Conservation (phyloP, 1,139 yeast species). For the Candida neerlandica region DNA sequence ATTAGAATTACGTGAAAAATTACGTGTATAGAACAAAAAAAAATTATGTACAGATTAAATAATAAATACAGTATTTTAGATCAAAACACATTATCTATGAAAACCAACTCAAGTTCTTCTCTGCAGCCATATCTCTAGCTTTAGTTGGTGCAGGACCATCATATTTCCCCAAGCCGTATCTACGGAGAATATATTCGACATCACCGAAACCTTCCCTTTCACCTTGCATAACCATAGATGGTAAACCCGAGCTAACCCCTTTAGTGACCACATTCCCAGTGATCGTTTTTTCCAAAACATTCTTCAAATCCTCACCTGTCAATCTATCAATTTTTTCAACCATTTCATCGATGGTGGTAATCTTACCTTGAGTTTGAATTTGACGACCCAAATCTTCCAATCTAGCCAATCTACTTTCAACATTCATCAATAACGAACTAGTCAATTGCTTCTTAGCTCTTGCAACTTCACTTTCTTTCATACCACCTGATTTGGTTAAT, state of each 20-base stretch:
- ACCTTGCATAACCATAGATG: constrained; percentile 90
- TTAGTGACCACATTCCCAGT: constrained; percentile 60
- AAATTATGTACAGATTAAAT: constrained; percentile 1
- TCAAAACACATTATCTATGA: not conserved
- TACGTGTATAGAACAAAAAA: constrained; percentile 17
- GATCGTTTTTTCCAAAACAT: constrained; percentile 75
- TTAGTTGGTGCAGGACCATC: constrained; percentile 25
- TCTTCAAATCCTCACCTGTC: constrained; percentile 64
- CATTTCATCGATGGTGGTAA: constrained; percentile 85
- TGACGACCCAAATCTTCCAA: constrained; percentile 96
- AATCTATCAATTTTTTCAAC: constrained; percentile 71
- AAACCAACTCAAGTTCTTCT: constrained; percentile 3
- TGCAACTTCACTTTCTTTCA: constrained; percentile 70
- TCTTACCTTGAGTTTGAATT: constrained; percentile 78
- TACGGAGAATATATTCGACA: constrained; percentile 62
- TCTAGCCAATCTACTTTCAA: constrained; percentile 88
- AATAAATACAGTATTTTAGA: not conserved
- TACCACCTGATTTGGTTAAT: constrained; percentile 57
- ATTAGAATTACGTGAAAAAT: constrained; percentile 56
- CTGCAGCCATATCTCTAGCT: constrained; percentile 31
- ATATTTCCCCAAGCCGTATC: constrained; percentile 71
- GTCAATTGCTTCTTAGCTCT: constrained; percentile 93
- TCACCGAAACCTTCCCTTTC: constrained; percentile 85
- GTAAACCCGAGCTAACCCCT: constrained; percentile 60
- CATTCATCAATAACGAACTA: constrained; percentile 88